Percentiles rank a stretch among this genome's conserved stretches.
These are phyloP conservation scores for Arabidopsis arenosa DNA, from an alignment of 345 rosid genomes.

Conservation along the genomic window DNA sequence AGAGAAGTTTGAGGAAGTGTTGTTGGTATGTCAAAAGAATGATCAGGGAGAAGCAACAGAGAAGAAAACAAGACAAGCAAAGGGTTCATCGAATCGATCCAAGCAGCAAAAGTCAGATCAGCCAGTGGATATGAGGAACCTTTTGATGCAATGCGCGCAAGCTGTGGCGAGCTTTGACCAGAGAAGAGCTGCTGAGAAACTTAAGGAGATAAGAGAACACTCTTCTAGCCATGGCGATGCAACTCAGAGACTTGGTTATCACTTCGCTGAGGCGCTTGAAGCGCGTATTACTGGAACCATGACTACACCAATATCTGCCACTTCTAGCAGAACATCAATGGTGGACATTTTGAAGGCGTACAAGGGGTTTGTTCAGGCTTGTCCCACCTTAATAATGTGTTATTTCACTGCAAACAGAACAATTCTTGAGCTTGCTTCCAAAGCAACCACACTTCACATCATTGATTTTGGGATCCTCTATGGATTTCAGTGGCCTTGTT, in stretches of 20 bases:
- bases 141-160: slow-evolving; percentile 71
- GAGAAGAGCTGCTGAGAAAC: slow-evolving; percentile 57
- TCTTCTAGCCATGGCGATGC: slow-evolving; percentile 66
- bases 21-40: slow-evolving; percentile 35
- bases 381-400: slow-evolving; percentile 63
- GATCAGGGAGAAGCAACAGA: slow-evolving; percentile 11
- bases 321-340: slow-evolving; percentile 48
- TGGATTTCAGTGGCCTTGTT: slow-evolving; percentile 92
- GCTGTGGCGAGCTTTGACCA: slow-evolving; percentile 66
- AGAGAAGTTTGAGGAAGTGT: slow-evolving; percentile 36
- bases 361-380: slow-evolving; percentile 54
- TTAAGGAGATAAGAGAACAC: slow-evolving; percentile 68
- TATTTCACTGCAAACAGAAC: slow-evolving; percentile 54
- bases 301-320: slow-evolving; percentile 42
- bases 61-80: slow-evolving; percentile 13
- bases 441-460: slow-evolving; percentile 67
- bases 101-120: slow-evolving; percentile 20
- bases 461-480: slow-evolving; percentile 79
- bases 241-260: slow-evolving; percentile 66
- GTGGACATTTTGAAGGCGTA: slow-evolving; percentile 64
- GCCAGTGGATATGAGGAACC: slow-evolving; percentile 34
- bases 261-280: slow-evolving; percentile 69
- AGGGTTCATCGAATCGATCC: slow-evolving; percentile 15
- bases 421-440: slow-evolving; percentile 52
- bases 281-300: slow-evolving; percentile 59